Conservation (phyloP, 2,329 filamentous ascomycete genomes). For the Xylariomycetidae sp. region DNA sequence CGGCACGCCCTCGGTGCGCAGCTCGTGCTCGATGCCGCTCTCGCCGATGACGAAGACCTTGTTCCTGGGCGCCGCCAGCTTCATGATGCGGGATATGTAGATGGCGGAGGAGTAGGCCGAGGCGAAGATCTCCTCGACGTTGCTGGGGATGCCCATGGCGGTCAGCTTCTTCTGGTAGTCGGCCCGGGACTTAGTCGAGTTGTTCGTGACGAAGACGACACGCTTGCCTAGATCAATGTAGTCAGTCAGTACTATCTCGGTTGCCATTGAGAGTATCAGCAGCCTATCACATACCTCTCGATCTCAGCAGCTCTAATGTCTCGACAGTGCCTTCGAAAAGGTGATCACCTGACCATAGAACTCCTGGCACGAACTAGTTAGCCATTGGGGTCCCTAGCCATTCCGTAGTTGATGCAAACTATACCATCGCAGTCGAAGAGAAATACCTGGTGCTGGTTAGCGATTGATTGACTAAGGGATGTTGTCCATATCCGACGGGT, state of each 20-base stretch:
- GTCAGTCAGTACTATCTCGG: conserved; percentile 1
- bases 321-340: conserved; percentile 81
- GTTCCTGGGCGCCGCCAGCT: conserved; percentile 71
- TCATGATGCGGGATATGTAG: conserved; percentile 91
- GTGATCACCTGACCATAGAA: conserved; percentile 93
- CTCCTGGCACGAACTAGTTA: conserved; percentile 44
- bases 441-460: conserved; percentile 60
- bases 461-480: too few relatives aligned
- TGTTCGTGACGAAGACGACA: conserved; percentile 96
- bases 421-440: conserved; percentile 96
- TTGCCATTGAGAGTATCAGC: conserved; percentile 4
- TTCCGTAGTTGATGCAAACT: conserved; percentile 15
- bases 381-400: conserved; percentile 1
- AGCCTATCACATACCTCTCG: conserved; percentile 56
- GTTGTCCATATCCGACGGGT: too few relatives aligned
- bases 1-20: conserved; percentile 71
- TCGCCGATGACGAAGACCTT: conserved; percentile 96
- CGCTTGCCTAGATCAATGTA: conserved; percentile 63
- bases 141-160: conserved; percentile 71
- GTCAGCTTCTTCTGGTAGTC: conserved; percentile 94
- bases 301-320: conserved; percentile 76
- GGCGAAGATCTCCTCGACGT: conserved; percentile 88
- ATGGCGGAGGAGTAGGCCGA: conserved; percentile 93
- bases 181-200: conserved; percentile 90
- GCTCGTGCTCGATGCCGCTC: conserved; percentile 83